phyloP scores from a whole-genome alignment of 805 yeast genomes.

The Naumovozyma dairenensis region DNA sequence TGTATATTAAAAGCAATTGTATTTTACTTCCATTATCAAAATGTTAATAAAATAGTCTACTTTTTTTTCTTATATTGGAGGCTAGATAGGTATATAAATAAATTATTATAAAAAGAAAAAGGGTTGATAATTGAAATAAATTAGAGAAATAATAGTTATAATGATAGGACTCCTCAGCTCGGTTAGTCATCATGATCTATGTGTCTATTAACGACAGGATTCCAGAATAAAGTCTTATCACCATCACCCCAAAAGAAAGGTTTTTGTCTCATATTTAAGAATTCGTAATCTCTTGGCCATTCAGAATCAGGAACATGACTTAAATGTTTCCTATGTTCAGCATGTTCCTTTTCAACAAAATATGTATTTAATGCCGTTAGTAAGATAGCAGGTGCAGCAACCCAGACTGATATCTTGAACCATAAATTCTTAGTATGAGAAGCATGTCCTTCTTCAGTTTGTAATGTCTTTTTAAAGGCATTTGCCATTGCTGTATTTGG shows the following conservation, averaged over 20 bases:
- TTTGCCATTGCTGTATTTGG: slow-evolving; percentile 50
- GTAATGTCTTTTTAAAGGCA: slow-evolving; percentile 50
- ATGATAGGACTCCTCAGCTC: too few relatives aligned
- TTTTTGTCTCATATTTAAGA: slow-evolving; percentile 79
- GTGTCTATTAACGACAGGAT: slow-evolving; percentile 84
- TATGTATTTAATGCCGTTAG: slow-evolving; percentile 73
- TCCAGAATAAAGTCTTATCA: slow-evolving; percentile 96
- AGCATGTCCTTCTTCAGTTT: slow-evolving; percentile 74
- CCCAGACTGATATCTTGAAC: slow-evolving; percentile 72
- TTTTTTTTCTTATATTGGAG: too few relatives aligned
- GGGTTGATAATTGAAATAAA: too few relatives aligned
- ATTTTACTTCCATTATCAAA: background rate
- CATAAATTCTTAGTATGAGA: slow-evolving; percentile 64
- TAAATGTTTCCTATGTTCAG: slow-evolving; percentile 76
- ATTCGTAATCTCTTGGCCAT: slow-evolving; percentile 86
- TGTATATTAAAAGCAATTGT: background rate
- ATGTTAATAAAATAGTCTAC: too few relatives aligned
- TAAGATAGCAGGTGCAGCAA: slow-evolving; percentile 75
- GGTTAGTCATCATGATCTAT: slow-evolving; percentile 31
- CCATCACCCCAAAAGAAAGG: slow-evolving; percentile 99
- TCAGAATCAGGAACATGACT: slow-evolving; percentile 68
- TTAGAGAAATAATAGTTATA: too few relatives aligned
- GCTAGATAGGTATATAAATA: too few relatives aligned
- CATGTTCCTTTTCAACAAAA: slow-evolving; percentile 78
- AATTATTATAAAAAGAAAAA: too few relatives aligned